phyloP scores from a whole-genome alignment of 345 rosid genomes.

The Acer saccharum region DNA sequence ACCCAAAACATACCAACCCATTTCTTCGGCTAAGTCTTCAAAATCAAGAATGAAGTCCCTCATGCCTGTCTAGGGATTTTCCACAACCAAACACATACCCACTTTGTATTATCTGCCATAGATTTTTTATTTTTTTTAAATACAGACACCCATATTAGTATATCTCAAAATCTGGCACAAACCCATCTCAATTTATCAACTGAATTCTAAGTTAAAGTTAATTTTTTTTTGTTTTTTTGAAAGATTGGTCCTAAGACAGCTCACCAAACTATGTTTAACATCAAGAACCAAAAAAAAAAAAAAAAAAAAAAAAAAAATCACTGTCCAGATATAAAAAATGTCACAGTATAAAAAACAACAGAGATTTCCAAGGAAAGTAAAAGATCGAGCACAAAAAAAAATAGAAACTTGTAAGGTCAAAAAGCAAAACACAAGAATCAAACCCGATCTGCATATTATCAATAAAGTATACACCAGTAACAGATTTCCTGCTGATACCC shows the following conservation, averaged over 20 bases:
- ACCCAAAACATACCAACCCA: slow-evolving; percentile 32
- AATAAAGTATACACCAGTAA: neutral
- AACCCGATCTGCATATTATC: neutral
- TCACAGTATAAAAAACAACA: neutral
- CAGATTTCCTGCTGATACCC: neutral
- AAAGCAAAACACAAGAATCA: slow-evolving; percentile 1
- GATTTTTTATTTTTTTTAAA: neutral
- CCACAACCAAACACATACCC: neutral
- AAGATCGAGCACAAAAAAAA: slow-evolving; percentile 11
- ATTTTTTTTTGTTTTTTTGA: neutral
- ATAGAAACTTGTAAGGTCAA: neutral
- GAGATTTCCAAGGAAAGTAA: neutral
- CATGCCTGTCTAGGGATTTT: slow-evolving; percentile 28
- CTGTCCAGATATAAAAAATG: neutral
- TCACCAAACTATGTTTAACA: neutral
- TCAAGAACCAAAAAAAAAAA: neutral
- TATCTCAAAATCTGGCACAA: slow-evolving; percentile 6
- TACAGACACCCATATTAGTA: neutral
- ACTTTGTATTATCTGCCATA: neutral
- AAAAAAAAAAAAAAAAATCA: neutral
- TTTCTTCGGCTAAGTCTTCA: slow-evolving; percentile 32
- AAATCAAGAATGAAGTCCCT: slow-evolving; percentile 36
- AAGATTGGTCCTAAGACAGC: neutral
- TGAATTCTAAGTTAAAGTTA: neutral
- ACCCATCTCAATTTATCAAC: slow-evolving; percentile 15